Evolutionary conservation across 371 early-diverging fungal species (phyloP).

Genomic region (Apophysomyces ossiformis): DNA sequence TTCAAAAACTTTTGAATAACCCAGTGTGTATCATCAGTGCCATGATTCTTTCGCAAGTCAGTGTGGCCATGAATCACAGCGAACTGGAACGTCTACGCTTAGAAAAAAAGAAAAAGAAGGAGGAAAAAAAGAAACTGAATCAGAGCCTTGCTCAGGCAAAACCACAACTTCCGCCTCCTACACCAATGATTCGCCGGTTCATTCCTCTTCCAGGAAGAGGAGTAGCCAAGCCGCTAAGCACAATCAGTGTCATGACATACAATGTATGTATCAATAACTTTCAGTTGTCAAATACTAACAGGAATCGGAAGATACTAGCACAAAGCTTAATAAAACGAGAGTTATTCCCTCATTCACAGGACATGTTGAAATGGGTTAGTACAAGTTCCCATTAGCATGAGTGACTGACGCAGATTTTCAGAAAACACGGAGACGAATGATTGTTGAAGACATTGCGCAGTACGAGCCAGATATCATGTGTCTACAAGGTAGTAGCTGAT

Average conservation of each 20-base stretch:
- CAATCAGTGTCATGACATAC: constrained; percentile 41
- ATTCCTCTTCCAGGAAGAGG: constrained; percentile 17
- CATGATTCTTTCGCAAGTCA: no score
- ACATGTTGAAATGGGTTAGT: constrained; percentile 48
- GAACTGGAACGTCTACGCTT: constrained; percentile 20
- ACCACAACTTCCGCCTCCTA: constrained; percentile 20
- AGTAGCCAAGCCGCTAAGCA: constrained; percentile 12
- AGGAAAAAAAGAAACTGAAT: constrained; percentile 17
- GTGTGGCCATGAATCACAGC: background rate
- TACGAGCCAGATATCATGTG: constrained; percentile 58
- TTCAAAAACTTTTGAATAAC: no score
- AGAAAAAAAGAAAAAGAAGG: constrained; percentile 26
- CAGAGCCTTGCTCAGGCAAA: constrained; percentile 1
- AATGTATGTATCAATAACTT: constrained; percentile 30
- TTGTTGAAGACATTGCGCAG: constrained; percentile 51
- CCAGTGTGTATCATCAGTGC: no score
- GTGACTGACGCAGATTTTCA: constrained; percentile 1
- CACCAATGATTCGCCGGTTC: constrained; percentile 29
- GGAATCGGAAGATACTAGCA: constrained; percentile 46
- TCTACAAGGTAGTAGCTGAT: constrained; percentile 48
- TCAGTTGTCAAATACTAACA: background rate
- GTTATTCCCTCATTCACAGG: constrained; percentile 57
- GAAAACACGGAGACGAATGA: constrained; percentile 47
- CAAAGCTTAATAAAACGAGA: constrained; percentile 59
- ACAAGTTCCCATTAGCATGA: background rate